Conservation (phyloP, 179 eudicot species). For the Camellia oleifera region DNA sequence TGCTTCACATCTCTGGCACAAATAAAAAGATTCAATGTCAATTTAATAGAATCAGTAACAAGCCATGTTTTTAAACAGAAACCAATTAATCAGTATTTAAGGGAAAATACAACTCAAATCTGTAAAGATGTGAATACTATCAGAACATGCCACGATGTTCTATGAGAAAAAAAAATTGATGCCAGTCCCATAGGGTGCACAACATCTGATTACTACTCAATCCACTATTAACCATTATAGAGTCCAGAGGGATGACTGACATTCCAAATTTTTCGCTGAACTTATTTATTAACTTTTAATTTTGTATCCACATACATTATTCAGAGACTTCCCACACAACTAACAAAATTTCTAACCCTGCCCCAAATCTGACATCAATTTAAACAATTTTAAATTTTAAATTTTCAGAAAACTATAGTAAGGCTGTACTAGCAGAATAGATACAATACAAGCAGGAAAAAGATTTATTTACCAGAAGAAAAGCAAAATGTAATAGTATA, state of each 20-base stretch:
- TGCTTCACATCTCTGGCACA: slow-evolving; percentile 47
- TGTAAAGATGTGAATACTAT: neutral
- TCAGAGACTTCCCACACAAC: neutral
- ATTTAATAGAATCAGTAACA: neutral
- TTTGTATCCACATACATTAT: neutral
- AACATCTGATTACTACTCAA: no score
- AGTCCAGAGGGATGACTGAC: no score
- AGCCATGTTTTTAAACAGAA: neutral
- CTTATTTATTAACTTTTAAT: no score
- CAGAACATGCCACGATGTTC: neutral
- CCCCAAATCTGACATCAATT: neutral
- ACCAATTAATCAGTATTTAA: neutral
- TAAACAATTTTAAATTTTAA: neutral
- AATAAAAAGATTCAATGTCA: neutral
- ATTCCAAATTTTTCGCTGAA: no score
- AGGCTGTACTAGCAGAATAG: neutral
- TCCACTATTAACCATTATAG: no score
- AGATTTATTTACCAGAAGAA: no score
- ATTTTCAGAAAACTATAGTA: neutral
- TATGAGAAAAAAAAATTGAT: neutral
- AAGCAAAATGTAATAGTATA: neutral
- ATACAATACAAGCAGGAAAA: no score
- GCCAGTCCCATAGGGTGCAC: no score
- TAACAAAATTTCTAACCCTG: neutral
- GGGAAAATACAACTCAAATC: neutral